Evolutionary conservation across 2,329 filamentous ascomycete genomes (phyloP).

Genomic region (Colletotrichum australisinense): DNA sequence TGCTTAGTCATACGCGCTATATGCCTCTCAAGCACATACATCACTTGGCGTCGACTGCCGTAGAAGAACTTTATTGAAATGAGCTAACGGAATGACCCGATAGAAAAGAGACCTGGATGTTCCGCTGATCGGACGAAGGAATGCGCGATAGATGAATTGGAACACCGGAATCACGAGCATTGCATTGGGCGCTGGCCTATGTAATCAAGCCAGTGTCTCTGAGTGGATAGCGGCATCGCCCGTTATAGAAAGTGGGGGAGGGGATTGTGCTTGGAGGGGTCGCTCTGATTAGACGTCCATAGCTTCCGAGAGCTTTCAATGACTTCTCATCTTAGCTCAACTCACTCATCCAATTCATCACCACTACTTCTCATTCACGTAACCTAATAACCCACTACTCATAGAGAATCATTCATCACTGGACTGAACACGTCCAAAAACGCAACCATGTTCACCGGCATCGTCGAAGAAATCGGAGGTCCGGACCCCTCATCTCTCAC

Average conservation of each 20-base stretch:
- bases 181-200: neutral
- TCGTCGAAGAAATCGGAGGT: conserved; percentile 95
- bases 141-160: neutral
- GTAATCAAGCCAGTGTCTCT: neutral
- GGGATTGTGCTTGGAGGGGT: conserved; percentile 17
- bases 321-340: conserved; percentile 11
- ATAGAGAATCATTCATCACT: too few species aligned
- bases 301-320: conserved; percentile 24
- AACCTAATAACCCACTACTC: neutral
- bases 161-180: neutral
- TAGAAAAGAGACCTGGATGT: neutral
- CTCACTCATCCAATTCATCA: neutral
- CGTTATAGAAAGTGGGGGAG: conserved; percentile 32
- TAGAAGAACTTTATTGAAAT: neutral
- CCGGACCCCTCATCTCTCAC: conserved; percentile 49
- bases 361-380: neutral
- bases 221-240: neutral
- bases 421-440: neutral
- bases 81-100: neutral
- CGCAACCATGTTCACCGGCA: conserved; percentile 88
- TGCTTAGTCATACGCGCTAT: neutral
- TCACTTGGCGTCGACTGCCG: neutral
- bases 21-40: neutral
- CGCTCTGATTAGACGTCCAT: neutral
- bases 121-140: neutral